phyloP scores from a whole-genome alignment of 352 stramenopile species.

The Globisporangium viniferum region DNA sequence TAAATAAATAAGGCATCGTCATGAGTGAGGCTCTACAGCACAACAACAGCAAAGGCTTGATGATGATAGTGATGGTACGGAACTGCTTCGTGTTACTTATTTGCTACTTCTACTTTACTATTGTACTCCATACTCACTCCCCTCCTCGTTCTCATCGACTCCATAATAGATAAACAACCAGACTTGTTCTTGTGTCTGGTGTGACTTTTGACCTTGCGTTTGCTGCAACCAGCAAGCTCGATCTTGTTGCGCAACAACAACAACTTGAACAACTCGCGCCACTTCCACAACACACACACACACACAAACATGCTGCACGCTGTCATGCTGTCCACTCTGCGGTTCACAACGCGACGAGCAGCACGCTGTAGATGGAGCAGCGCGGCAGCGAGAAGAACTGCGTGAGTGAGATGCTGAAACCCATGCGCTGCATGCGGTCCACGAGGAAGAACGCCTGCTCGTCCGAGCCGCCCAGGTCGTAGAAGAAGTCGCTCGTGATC shows the following conservation, averaged over 20 bases:
- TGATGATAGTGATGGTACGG: not conserved
- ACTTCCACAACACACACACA: not conserved
- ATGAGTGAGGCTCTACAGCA: not conserved
- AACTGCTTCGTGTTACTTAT: not conserved
- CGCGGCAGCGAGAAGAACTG: conserved; percentile 63
- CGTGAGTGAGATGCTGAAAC: conserved; percentile 55
- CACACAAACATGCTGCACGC: not conserved
- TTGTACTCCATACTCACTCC: conserved; percentile 3
- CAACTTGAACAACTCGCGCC: not conserved
- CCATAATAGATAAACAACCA: conserved; percentile 6
- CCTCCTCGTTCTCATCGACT: conserved; percentile 1
- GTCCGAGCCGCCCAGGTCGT: conserved; percentile 15
- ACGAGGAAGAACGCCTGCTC: conserved; percentile 34
- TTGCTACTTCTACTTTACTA: conserved; percentile 11
- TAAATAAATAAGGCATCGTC: not conserved
- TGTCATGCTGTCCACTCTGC: not conserved
- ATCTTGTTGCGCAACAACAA: not conserved
- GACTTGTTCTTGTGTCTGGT: not conserved
- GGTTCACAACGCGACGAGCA: conserved; percentile 51
- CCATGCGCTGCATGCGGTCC: conserved; percentile 56
- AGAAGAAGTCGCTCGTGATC: conserved; percentile 16
- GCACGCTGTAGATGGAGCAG: conserved; percentile 73
- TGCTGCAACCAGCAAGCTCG: not conserved
- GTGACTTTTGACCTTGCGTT: not conserved
- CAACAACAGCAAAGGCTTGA: not conserved